Base-by-base conservation (phyloP, 768 basidiomycete species). In the Termitomyces sp. region DNA sequence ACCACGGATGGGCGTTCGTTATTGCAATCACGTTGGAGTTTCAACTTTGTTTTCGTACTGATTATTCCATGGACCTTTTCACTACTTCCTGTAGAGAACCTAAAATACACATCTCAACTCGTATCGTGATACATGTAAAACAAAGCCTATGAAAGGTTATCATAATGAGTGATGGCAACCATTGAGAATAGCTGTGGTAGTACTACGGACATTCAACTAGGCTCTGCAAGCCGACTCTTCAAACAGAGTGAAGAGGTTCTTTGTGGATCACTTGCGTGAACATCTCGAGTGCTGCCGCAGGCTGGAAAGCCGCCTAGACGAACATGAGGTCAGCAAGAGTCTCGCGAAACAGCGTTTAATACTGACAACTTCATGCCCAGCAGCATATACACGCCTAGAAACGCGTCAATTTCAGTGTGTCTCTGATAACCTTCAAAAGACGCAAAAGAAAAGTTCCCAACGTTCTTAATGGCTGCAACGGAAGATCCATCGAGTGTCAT, bases 381-480 rank as follows among this genome's bases (percentile, higher is more conserved):
- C 71, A 59, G 66, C 73, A 65, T 73, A 86, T 0, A 87, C 77
- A 12, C 83, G 75, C 57, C 84, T 85, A 55, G 28, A 16, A 10
- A 54, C n/a, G 18, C 47, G 29, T 54, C 29, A 29, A 42, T 31
- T 24, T 49, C 10, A 29, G 0, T 73, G 39, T 44, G 36, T 29
- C 26, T 29, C 20, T 1, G 2, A 31, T 45, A 8, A 37, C 3
- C 1, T 18, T 13, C 24, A 50, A 26, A 8, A 49, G 57, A 86
- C 83, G 84, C 86, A 65, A 87, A 88, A 0, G 81, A 74, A 65
- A 87, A 87, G 58, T 84, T 84, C 60, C 82, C 84, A 29, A 87
- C 81, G 52, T 86, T 86, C 65, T 84, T 79, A 20, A 86, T 75
- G 0, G 84, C 80, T 0, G 83, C 86, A 5, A 87, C 78, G 0